Conservation (phyloP, 2,329 filamentous ascomycete species). For the Monosporascus cannonballus region DNA sequence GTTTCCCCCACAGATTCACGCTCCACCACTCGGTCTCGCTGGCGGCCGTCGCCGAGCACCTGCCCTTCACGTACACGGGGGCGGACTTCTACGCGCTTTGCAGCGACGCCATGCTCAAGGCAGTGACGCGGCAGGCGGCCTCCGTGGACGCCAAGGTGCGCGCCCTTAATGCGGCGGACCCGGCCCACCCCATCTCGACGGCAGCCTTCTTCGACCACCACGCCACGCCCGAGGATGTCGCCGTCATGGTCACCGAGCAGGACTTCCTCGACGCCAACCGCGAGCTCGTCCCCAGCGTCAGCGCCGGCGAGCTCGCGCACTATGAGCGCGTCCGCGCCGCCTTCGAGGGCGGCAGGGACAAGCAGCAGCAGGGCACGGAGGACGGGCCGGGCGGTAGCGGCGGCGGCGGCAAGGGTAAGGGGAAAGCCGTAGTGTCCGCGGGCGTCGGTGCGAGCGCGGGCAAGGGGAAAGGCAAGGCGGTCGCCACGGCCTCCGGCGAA, state of each 20-base stretch:
- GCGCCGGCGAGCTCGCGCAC: constrained; percentile 82
- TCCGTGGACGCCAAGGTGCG: constrained; percentile 79
- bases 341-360: constrained; percentile 65
- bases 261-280: constrained; percentile 78
- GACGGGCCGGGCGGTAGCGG: constrained; percentile 7
- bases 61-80: constrained; percentile 95
- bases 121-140: constrained; percentile 83
- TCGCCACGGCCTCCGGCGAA: constrained; percentile 25
- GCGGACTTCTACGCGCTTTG: constrained; percentile 96
- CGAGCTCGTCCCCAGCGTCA: constrained; percentile 91
- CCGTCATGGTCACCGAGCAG: constrained; percentile 80
- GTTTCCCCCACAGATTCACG: constrained; percentile 58
- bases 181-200: constrained; percentile 59
- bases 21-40: constrained; percentile 76
- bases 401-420: constrained; percentile 23
- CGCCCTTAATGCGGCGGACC: constrained; percentile 51
- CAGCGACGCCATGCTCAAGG: constrained; percentile 98
- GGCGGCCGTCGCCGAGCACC: constrained; percentile 60
- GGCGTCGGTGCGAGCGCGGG: constrained; percentile 9
- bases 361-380: constrained; percentile 16
- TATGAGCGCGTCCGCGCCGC: constrained; percentile 77
- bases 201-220: constrained; percentile 96
- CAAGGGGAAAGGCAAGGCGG: constrained; percentile 32
- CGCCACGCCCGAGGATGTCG: constrained; percentile 73
- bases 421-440: constrained; percentile 21